Evolutionary conservation across 352 stramenopile genomes (phyloP).

Genomic region (Globisporangium acanthophoron): DNA sequence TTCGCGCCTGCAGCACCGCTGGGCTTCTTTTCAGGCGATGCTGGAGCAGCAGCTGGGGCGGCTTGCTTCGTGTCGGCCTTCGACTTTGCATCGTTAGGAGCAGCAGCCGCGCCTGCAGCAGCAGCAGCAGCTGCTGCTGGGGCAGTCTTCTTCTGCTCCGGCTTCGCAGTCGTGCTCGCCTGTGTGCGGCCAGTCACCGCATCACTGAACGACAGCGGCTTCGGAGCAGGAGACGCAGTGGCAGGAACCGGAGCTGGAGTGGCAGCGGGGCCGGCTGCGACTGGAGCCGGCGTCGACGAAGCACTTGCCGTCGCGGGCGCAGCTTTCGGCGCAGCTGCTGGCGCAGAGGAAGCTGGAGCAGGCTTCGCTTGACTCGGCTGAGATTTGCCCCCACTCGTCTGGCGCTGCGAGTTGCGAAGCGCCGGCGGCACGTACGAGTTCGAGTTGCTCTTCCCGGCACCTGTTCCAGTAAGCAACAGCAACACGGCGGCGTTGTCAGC

Average conservation of each 20-base stretch:
- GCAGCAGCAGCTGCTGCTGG: neutral
- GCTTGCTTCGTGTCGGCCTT: neutral
- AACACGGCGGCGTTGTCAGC: neutral
- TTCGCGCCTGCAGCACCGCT: neutral
- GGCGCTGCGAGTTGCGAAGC: slow-evolving; percentile 39
- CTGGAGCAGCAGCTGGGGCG: neutral
- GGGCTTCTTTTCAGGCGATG: slow-evolving; percentile 6
- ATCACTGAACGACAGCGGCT: slow-evolving; percentile 71
- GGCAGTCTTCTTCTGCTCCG: slow-evolving; percentile 9
- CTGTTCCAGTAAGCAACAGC: neutral
- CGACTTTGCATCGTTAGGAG: neutral
- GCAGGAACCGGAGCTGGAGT: slow-evolving; percentile 8
- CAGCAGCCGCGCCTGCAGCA: neutral
- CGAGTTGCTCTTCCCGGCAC: slow-evolving; percentile 10
- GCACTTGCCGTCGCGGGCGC: slow-evolving; percentile 3
- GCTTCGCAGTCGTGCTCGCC: slow-evolving; percentile 1
- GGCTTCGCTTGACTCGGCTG: slow-evolving; percentile 10
- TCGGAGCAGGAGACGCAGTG: slow-evolving; percentile 15
- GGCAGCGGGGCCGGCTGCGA: neutral
- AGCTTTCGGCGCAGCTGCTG: slow-evolving; percentile 9
- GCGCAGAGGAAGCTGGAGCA: slow-evolving; percentile 7
- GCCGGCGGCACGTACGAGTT: slow-evolving; percentile 71
- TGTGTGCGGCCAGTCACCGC: slow-evolving; percentile 45
- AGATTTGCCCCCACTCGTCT: slow-evolving; percentile 29
- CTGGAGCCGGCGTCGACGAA: no score